These are phyloP conservation scores for Eucalyptus tenuipes DNA, from an alignment of 345 rosid genomes.

Conservation along the genomic window DNA sequence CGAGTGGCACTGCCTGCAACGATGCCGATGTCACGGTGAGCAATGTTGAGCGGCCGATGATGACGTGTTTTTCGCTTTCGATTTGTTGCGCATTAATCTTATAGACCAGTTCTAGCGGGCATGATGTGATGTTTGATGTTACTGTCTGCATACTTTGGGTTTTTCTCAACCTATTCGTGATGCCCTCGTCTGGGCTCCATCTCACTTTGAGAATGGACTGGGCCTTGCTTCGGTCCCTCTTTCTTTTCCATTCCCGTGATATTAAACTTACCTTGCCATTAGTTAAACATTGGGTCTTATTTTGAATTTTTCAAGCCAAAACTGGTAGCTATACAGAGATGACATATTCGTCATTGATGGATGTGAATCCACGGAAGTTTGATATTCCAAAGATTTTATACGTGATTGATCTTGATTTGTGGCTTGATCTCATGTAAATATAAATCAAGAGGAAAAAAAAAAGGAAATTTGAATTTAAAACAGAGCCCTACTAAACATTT, in stretches of 20 bases:
- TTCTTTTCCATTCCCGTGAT: not conserved
- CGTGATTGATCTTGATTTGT: not conserved
- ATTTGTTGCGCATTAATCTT: not conserved
- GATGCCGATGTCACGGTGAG: not conserved
- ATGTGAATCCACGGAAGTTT: not conserved
- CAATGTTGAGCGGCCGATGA: not conserved
- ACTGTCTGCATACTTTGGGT: not conserved
- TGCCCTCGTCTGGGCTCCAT: not conserved
- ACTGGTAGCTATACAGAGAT: not conserved
- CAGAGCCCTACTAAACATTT: not conserved
- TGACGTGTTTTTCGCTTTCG: not conserved
- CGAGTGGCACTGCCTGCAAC: not conserved
- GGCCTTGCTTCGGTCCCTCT: not conserved
- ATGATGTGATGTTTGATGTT: not conserved
- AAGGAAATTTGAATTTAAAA: not conserved
- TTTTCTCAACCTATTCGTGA: not conserved
- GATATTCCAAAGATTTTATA: not conserved
- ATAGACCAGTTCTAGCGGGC: not conserved
- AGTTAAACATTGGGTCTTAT: not conserved
- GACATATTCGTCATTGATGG: not conserved
- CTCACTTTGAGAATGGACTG: not conserved
- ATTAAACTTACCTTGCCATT: not conserved
- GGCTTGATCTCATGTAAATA: not conserved
- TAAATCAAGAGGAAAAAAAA: not conserved
- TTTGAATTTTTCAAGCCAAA: not conserved